Evolutionary conservation across 2,329 filamentous ascomycete species (phyloP).

Genomic region (Fusarium marasasianum): DNA sequence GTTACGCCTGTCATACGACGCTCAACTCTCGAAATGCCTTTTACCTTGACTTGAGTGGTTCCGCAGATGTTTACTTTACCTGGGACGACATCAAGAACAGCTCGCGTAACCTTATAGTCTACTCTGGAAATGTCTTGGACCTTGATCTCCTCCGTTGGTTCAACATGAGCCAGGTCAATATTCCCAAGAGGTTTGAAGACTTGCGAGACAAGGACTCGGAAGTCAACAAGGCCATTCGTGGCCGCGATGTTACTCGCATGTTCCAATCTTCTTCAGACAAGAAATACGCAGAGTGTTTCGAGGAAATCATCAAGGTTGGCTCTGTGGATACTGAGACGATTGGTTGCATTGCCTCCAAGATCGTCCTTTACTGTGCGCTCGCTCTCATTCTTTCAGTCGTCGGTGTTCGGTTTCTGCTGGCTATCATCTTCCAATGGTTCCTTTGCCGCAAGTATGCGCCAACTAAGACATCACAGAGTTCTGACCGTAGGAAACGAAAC

Average conservation of each 20-base stretch:
- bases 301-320: conserved; percentile 95
- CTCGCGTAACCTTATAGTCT: conserved; percentile 90
- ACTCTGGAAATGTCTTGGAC: conserved; percentile 93
- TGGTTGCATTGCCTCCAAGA: conserved; percentile 96
- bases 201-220: conserved; percentile 73
- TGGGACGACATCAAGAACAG: conserved; percentile 94
- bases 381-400: conserved; percentile 94
- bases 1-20: conserved; percentile 90
- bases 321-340: conserved; percentile 95
- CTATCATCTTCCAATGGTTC: conserved; percentile 96
- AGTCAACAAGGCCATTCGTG: conserved; percentile 72
- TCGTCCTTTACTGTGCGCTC: conserved; percentile 93
- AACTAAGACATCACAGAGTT: conserved; percentile 82
- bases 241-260: conserved; percentile 87
- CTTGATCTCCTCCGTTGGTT: conserved; percentile 91
- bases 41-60: conserved; percentile 71
- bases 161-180: conserved; percentile 79
- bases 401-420: conserved; percentile 84
- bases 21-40: conserved; percentile 74
- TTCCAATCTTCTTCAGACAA: conserved; percentile 85
- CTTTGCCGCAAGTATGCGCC: conserved; percentile 87
- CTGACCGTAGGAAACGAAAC: conserved; percentile 83
- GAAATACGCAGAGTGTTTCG: conserved; percentile 83
- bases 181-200: conserved; percentile 81
- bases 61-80: conserved; percentile 93